These are phyloP conservation scores for Daucus carota DNA, from an alignment of 129 eudicot species.

Conservation along the genomic window DNA sequence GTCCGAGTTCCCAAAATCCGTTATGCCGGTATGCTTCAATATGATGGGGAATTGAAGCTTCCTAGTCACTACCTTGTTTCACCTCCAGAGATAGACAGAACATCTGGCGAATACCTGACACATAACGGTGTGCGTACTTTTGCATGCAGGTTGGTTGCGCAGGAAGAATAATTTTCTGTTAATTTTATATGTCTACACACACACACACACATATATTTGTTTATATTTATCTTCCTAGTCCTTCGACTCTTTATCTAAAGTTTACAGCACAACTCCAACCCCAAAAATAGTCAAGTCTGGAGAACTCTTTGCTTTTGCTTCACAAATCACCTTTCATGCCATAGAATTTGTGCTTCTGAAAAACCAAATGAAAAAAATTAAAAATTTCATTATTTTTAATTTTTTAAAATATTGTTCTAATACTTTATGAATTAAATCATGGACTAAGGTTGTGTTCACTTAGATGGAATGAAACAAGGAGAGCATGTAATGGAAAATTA, in stretches of 20 bases:
- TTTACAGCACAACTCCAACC: neutral
- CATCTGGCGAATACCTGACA: slow-evolving; percentile 58
- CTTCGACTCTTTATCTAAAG: neutral
- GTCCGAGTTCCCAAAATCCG: slow-evolving; percentile 54
- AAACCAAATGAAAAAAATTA: neutral
- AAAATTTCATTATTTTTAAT: no score
- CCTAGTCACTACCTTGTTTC: slow-evolving; percentile 54
- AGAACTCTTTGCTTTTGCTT: neutral
- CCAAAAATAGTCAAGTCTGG: neutral
- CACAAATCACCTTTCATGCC: neutral
- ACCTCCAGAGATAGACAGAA: slow-evolving; percentile 64
- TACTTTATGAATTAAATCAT: neutral
- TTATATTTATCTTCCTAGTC: neutral
- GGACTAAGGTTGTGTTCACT: no score
- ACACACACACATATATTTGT: no score
- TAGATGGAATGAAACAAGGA: no score
- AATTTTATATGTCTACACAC: no score
- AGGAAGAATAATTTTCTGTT: neutral
- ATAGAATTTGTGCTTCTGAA: neutral
- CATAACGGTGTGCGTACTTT: slow-evolving; percentile 55
- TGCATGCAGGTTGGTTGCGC: slow-evolving; percentile 54
- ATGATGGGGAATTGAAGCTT: slow-evolving; percentile 67
- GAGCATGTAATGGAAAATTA: no score
- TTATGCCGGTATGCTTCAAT: slow-evolving; percentile 74
- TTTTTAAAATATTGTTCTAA: neutral